Evolutionary conservation across 257 asterid species (phyloP), one percentile per base, ranked within the genome.

Genomic region (Penstemon davidsonii): DNA sequence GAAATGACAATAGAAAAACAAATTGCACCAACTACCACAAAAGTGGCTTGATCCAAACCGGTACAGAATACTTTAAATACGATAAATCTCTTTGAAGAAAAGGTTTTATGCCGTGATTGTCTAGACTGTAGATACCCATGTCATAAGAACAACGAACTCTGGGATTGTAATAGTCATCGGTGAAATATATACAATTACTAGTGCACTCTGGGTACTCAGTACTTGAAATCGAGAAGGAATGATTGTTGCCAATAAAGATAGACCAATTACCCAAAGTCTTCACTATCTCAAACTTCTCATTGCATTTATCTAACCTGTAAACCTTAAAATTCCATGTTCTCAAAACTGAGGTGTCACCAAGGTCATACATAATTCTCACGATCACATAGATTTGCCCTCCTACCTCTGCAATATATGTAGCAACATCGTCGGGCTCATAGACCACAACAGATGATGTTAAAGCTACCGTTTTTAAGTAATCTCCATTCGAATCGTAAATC

Each of bases 21-120:
- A 25, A 25, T 25, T 25, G 33, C 33, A 25, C 33, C 63, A 68
- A 36, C 43, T 75, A 68, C 7, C 67, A 60, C 39, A 72, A 36
- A 67, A 38, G n/a, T 37, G 81, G 75, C 52, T 62, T 72, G 50
- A 77, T 62, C 81, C 78, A 77, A 44, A 72, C 60, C 4, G 81
- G 75, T n/a, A 42, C 43, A 25, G 69, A 77, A 60, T 62, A 67
- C 5, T 25, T 63, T 15, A 37, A 54, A 18, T 25, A 53, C 4
- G 75, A 77, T 4, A 43, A 19, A 39, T 42, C 69, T 25, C 55
- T 69, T 50, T 43, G 60, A 18, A 44, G 55, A 70, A 72, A 66
- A 72, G 68, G 56, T 25, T 43, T 64, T 42, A 72, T 60, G 64
- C 4, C 59, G 44, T 12, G 51, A 53, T 44, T 60, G 60, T 67